phyloP scores from a whole-genome alignment of 805 yeast species.

The Saturnispora galanensis region DNA sequence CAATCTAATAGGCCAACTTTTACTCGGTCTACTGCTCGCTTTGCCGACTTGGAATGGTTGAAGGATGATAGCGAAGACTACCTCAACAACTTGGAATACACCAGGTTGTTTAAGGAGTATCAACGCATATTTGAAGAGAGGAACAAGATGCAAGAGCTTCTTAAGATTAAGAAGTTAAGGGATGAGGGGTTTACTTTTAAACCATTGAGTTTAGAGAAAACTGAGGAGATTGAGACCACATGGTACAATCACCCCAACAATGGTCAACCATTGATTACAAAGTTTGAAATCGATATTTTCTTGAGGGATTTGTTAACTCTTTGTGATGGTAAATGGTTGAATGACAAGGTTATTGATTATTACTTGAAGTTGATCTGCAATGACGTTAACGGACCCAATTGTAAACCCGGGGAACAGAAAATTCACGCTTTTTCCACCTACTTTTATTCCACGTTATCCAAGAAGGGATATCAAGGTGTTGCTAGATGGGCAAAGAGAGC shows the following conservation, averaged over 20 bases:
- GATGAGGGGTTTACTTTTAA: conserved; percentile 24
- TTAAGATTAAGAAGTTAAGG: conserved; percentile 28
- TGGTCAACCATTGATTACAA: conserved; percentile 23
- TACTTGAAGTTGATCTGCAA: conserved; percentile 50
- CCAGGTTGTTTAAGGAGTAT: conserved; percentile 30
- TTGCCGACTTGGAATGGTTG: conserved; percentile 25
- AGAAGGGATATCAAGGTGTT: conserved; percentile 73
- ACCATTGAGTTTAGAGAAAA: conserved; percentile 26
- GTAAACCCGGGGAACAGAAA: conserved; percentile 28
- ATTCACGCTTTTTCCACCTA: conserved; percentile 79
- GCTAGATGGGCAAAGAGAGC: conserved; percentile 76
- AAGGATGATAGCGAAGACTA: conserved; percentile 25
- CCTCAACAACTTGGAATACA: conserved; percentile 22
- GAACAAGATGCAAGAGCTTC: conserved; percentile 26
- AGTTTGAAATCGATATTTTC: conserved; percentile 47
- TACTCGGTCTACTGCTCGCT: conserved; percentile 18
- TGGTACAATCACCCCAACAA: conserved; percentile 24
- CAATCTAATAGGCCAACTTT: conserved; percentile 8
- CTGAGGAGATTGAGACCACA: conserved; percentile 25
- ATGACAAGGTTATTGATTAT: conserved; percentile 83
- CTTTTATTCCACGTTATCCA: conserved; percentile 64
- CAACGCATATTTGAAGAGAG: conserved; percentile 36
- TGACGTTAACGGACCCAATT: conserved; percentile 4
- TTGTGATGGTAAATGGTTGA: conserved; percentile 69
- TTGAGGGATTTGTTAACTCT: conserved; percentile 65